phyloP scores from a whole-genome alignment of 2,329 filamentous ascomycete genomes.

The Knufia fluminis region DNA sequence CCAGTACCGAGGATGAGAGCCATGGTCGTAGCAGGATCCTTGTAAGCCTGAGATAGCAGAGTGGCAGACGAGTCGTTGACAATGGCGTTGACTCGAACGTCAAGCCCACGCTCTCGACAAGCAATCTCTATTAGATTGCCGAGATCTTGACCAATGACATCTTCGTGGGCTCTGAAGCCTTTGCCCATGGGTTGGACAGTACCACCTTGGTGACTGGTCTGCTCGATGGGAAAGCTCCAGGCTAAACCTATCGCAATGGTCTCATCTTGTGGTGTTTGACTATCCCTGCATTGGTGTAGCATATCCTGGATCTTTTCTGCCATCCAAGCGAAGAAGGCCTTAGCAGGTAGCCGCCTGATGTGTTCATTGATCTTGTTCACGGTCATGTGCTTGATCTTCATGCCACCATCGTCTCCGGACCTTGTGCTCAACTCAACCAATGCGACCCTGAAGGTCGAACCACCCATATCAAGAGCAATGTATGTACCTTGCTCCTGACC shows the following conservation, averaged over 20 bases:
- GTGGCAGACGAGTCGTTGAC: conserved; percentile 56
- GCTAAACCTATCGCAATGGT: conserved; percentile 51
- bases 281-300: conserved; percentile 37
- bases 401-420: conserved; percentile 27
- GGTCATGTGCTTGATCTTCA: conserved; percentile 48
- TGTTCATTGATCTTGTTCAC: conserved; percentile 48
- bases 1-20: conserved; percentile 57
- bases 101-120: conserved; percentile 45
- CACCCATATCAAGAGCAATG: conserved; percentile 55
- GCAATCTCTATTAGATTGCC: conserved; percentile 50
- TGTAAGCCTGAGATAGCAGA: conserved; percentile 53
- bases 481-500: conserved; percentile 52
- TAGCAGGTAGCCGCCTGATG: conserved; percentile 46
- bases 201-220: conserved; percentile 51
- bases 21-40: conserved; percentile 51
- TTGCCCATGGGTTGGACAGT: conserved; percentile 56
- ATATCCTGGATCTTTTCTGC: conserved; percentile 49
- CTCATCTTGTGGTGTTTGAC: conserved; percentile 25
- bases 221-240: conserved; percentile 59
- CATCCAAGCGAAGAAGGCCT: conserved; percentile 59
- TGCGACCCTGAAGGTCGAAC: conserved; percentile 57
- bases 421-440: conserved; percentile 48
- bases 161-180: conserved; percentile 52
- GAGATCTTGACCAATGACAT: conserved; percentile 50
- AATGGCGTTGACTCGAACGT: conserved; percentile 52